Base-by-base conservation (phyloP, 2,329 filamentous ascomycete genomes). In the Botryotinia globosa region DNA sequence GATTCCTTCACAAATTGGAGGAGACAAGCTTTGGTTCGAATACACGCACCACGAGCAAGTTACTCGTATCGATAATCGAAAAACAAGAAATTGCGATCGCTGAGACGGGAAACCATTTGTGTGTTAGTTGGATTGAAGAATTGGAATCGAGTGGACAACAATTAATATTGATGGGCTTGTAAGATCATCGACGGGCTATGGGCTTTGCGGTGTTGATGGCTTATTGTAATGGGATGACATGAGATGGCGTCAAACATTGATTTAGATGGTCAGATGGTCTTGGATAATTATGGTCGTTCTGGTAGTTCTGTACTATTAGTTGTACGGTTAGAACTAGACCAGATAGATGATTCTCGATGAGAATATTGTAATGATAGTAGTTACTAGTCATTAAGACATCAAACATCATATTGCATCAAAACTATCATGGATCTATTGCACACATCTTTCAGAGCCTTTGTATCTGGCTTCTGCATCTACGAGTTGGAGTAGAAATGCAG, bases 121-220 rank as follows among this genome's bases (percentile, higher is more conserved):
- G 83, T 76, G 82, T 88, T 44, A 84, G 86, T 74, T 88, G 87
- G 86, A 77, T 85, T 37, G 81, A 83, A 39, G 76, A 87, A 29
- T 83, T 87, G 78, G 79, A 81, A 62, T 81, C 83, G 72, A 81
- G 82, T 72, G 83, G 83, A 9, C 76, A 86, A 75, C 81, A 82
- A 69, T 81, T 88, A 71, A 85, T 87, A 5, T 86, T 85, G 77
- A 87, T 86, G 80, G 84, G 85, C 39, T 80, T 87, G 76, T 86
- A 42, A 72, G 14, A 16, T 42, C 1, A 16, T 61, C 3, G 14
- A 34, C 8, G 1, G 25, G 18, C 5, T 42, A 56, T 22, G 29
- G 58, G 6, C 4, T 51, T 37, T 45, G 32, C 29, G 25, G 48
- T 32, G 8, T 54, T 42, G 64, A 34, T 18, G 4, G 37, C 32